Evolutionary conservation across 208 protist genomes (phyloP).

Genomic region (Leptomonas seymouri): DNA sequence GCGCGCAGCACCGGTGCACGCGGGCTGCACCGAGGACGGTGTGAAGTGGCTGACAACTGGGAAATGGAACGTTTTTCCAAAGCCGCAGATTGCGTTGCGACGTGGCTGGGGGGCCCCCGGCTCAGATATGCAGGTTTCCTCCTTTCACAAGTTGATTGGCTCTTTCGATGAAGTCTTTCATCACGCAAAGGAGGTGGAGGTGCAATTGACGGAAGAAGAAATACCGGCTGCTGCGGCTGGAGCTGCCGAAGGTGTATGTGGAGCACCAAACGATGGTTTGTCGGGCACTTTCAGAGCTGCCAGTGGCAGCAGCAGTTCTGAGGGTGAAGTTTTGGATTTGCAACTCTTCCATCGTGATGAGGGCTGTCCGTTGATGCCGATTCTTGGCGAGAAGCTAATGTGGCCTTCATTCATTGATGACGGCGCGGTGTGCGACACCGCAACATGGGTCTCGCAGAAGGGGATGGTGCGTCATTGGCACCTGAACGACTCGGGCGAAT

Average conservation of each 20-base stretch:
- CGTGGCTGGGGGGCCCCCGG: conserved; percentile 82
- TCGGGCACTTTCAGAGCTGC: no score
- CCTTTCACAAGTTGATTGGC: conserved; percentile 74
- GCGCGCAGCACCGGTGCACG: conserved; percentile 38
- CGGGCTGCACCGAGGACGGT: conserved; percentile 41
- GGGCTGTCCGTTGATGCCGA: conserved; percentile 55
- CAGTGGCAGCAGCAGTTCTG: neutral
- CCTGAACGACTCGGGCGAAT: conserved; percentile 91
- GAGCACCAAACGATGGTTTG: conserved; percentile 12
- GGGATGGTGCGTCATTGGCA: conserved; percentile 88
- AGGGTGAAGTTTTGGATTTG: conserved; percentile 66
- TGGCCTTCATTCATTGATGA: conserved; percentile 84
- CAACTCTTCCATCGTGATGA: conserved; percentile 88
- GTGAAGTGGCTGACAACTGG: conserved; percentile 56
- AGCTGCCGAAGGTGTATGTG: neutral
- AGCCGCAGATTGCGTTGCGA: conserved; percentile 83
- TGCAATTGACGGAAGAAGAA: conserved; percentile 25
- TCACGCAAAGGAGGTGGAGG: conserved; percentile 37
- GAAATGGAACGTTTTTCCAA: conserved; percentile 68
- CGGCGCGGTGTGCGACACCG: conserved; percentile 79
- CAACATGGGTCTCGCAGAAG: conserved; percentile 78
- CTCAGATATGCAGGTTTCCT: conserved; percentile 65
- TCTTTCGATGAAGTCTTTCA: conserved; percentile 84
- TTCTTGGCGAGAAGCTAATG: conserved; percentile 59
- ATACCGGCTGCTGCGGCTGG: conserved; percentile 10